Evolutionary conservation across 345 rosid genomes (phyloP), one percentile per base, ranked within the genome.

Genomic region (sweet orange (Citrus sinensis)): DNA sequence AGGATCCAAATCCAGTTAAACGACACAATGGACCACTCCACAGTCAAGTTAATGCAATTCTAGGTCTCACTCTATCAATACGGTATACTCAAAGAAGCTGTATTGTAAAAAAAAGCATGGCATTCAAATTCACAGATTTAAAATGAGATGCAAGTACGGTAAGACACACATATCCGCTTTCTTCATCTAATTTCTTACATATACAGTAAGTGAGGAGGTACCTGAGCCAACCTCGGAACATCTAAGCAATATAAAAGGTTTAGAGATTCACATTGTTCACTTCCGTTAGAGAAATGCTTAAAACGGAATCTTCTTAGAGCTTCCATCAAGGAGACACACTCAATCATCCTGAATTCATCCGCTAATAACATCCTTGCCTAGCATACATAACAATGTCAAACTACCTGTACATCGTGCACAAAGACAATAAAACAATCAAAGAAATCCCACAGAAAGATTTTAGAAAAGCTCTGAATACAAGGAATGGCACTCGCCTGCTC

Each of bases 401-500:
- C 6, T 54, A 14, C 20, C 19, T 30, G 61, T 16, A 3, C 49
- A 4, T 22, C n/a, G 71, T 13, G 17, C 60, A 42, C 58, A 37
- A 76, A 35, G 2, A 73, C 6, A 54, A 51, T 29, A 63, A 69
- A 22, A 24, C 30, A 56, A 58, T 17, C 16, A 49, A 20, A 24
- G 25, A 22, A 17, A n/a, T 29, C 49, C 17, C 3, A n/a, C 19
- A 25, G 9, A 77, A 40, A 27, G 19, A 37, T 25, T 22, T 24
- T 17, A 40, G 6, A 10, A 16, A 70, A 39, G 55, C 39, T 7
- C 9, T 65, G 49, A 4, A 13, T 17, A 27, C 25, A 73, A 30
- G 51, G 54, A 55, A 76, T 5, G 8, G 24, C 7, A 86, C 86
- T 85, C 66, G 92, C 98, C 98, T 92, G 91, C 83, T 92, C 98